Conservation (phyloP, 352 stramenopile genomes). For the Pythium dissotocum region DNA sequence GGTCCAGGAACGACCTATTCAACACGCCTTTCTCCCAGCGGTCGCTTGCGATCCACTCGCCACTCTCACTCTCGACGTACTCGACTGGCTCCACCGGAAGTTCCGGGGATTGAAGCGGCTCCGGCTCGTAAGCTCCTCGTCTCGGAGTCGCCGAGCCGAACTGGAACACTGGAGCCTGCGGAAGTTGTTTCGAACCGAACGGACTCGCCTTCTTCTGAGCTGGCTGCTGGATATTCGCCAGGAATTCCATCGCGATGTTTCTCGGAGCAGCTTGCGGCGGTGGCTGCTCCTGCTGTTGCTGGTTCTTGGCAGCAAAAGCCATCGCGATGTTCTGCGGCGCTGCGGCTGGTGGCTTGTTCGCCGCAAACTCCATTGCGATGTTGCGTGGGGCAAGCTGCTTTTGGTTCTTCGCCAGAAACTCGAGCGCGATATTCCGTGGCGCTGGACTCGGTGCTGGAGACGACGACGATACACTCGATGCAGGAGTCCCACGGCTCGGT, state of each 20-base stretch:
- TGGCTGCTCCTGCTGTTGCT: slow-evolving; percentile 12
- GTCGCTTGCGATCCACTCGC: slow-evolving; percentile 62
- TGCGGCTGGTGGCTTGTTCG: neutral
- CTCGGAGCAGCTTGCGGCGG: slow-evolving; percentile 1
- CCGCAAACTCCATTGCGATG: slow-evolving; percentile 19
- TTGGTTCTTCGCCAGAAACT: slow-evolving; percentile 2
- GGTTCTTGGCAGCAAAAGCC: slow-evolving; percentile 7
- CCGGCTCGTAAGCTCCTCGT: slow-evolving; percentile 9
- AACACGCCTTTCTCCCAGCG: slow-evolving; percentile 28
- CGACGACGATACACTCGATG: neutral
- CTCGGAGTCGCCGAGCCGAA: neutral
- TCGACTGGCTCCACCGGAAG: slow-evolving; percentile 50
- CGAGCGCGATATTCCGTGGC: slow-evolving; percentile 6
- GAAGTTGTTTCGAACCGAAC: neutral
- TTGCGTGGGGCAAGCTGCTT: slow-evolving; percentile 15
- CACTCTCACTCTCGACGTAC: slow-evolving; percentile 57
- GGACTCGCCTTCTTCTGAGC: neutral
- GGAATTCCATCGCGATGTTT: slow-evolving; percentile 14
- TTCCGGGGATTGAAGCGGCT: slow-evolving; percentile 14
- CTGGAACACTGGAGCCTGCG: slow-evolving; percentile 1
- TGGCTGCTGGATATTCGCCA: slow-evolving; percentile 4
- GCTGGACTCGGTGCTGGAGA: neutral
- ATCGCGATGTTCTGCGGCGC: slow-evolving; percentile 19
- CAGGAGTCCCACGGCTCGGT: neutral
- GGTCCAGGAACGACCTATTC: slow-evolving; percentile 13